Percentiles rank a stretch among this genome's conserved stretches.
Conservation (phyloP, 306 rosid genomes). For the Ammopiptanthus mongolicus region DNA sequence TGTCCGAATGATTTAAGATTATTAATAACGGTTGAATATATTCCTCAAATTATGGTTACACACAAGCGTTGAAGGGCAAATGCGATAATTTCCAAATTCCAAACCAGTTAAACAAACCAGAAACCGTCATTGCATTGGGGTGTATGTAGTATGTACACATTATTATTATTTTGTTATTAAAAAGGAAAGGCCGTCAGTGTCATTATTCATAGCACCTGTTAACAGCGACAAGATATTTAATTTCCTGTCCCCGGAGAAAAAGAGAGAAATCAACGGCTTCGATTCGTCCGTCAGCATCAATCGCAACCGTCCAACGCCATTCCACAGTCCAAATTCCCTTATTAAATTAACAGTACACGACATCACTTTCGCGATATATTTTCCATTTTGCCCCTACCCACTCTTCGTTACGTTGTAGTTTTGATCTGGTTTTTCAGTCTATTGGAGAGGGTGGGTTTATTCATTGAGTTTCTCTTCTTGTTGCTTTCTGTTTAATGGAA, state of each 20-base stretch:
- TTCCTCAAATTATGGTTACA: not conserved
- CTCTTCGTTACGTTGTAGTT: not conserved
- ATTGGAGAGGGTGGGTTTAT: not conserved
- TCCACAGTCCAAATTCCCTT: not conserved
- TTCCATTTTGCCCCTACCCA: constrained; percentile 40
- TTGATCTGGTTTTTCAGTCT: constrained; percentile 23
- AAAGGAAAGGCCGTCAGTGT: not conserved
- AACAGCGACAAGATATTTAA: constrained; percentile 41
- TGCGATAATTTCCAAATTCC: not conserved
- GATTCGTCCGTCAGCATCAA: constrained; percentile 15
- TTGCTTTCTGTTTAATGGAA: constrained; percentile 87
- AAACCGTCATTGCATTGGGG: not conserved
- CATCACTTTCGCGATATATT: not conserved
- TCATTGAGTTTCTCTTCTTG: constrained; percentile 24
- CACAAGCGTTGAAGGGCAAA: not conserved
- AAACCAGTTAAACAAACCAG: not conserved
- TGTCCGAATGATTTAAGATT: too few relatives aligned
- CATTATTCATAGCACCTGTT: constrained; percentile 33
- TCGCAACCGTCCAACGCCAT: constrained; percentile 31
- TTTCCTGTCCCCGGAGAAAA: constrained; percentile 7
- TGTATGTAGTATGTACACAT: not conserved
- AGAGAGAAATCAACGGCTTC: constrained; percentile 11
- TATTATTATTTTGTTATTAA: not conserved
- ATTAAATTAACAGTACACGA: not conserved
- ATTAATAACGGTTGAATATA: too few relatives aligned